These are phyloP conservation scores for Pythium plurisporium DNA, from an alignment of 352 stramenopile genomes.

Conservation along the genomic window DNA sequence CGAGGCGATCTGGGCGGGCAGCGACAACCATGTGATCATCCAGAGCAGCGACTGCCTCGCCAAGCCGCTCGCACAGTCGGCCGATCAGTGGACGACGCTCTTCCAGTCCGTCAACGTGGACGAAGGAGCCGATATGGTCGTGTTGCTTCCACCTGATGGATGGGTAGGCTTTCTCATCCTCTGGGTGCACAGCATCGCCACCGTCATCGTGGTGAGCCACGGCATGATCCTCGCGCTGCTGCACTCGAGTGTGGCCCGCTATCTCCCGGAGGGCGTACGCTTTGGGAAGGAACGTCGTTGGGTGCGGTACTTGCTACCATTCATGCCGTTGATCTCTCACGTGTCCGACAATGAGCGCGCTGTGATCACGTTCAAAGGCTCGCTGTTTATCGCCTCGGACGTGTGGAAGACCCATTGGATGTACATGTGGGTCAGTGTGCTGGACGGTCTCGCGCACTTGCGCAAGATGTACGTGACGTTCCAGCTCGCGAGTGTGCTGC, in stretches of 20 bases:
- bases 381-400: conserved; percentile 46
- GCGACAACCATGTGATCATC: conserved; percentile 38
- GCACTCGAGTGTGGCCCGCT: conserved; percentile 30
- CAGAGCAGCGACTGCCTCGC: conserved; percentile 46
- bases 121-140: conserved; percentile 32
- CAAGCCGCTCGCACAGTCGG: conserved; percentile 28
- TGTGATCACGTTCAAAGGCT: conserved; percentile 51
- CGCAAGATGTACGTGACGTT: conserved; percentile 43
- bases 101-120: conserved; percentile 39
- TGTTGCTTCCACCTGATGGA: conserved; percentile 31
- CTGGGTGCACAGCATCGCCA: conserved; percentile 36
- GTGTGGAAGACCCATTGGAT: conserved; percentile 68
- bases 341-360: conserved; percentile 29
- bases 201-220: conserved; percentile 33
- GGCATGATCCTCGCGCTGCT: conserved; percentile 43
- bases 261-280: conserved; percentile 36
- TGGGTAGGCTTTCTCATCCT: conserved; percentile 34
- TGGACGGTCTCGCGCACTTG: conserved; percentile 39
- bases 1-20: conserved; percentile 45
- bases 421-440: conserved; percentile 47
- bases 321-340: conserved; percentile 32
- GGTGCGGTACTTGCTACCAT: conserved; percentile 39
- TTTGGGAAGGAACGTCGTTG: conserved; percentile 24
- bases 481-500: conserved; percentile 47
- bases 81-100: conserved; percentile 33